Evolutionary conservation across 2,329 filamentous ascomycete species (phyloP).

Genomic region (Arthroderma sp.): DNA sequence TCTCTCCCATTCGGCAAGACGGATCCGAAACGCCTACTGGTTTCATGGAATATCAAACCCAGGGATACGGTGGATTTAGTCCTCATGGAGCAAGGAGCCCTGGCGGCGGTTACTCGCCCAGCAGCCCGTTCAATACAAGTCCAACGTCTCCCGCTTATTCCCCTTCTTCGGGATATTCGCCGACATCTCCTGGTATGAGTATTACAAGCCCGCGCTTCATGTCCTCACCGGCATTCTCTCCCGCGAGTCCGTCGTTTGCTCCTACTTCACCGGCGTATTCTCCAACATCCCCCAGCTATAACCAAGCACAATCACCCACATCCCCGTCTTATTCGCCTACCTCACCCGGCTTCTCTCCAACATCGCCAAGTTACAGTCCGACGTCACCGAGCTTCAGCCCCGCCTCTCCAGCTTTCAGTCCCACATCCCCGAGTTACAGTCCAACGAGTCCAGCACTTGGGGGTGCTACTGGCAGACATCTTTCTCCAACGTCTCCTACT

Average conservation of each 20-base stretch:
- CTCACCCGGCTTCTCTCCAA: slow-evolving; percentile 44
- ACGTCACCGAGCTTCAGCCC: slow-evolving; percentile 45
- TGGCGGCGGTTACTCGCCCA: slow-evolving; percentile 46
- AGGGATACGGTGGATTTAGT: slow-evolving; percentile 54
- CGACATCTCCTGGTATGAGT: slow-evolving; percentile 56
- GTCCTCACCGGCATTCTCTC: slow-evolving; percentile 42
- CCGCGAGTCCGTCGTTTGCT: slow-evolving; percentile 40
- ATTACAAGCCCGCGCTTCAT: slow-evolving; percentile 44
- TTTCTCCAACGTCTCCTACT: slow-evolving; percentile 35
- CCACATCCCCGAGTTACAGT: slow-evolving; percentile 47
- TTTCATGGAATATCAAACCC: slow-evolving; percentile 54
- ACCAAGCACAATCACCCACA: slow-evolving; percentile 55
- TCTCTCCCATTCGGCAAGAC: slow-evolving; percentile 62
- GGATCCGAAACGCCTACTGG: slow-evolving; percentile 47
- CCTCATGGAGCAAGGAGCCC: slow-evolving; percentile 58
- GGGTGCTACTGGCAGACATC: slow-evolving; percentile 25
- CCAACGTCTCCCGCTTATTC: slow-evolving; percentile 57
- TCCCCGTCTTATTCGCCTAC: slow-evolving; percentile 41
- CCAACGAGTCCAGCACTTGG: slow-evolving; percentile 40
- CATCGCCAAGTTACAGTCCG: slow-evolving; percentile 48
- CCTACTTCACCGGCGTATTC: slow-evolving; percentile 53
- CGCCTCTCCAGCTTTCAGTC: slow-evolving; percentile 39
- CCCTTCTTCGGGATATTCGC: slow-evolving; percentile 54
- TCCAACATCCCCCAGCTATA: slow-evolving; percentile 31
- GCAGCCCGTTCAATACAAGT: slow-evolving; percentile 62